A percentile compares a stretch with the other conserved stretches of the same genome.
Evolutionary conservation across 768 basidiomycete species (phyloP).

Genomic region (Chalciporus chontae): DNA sequence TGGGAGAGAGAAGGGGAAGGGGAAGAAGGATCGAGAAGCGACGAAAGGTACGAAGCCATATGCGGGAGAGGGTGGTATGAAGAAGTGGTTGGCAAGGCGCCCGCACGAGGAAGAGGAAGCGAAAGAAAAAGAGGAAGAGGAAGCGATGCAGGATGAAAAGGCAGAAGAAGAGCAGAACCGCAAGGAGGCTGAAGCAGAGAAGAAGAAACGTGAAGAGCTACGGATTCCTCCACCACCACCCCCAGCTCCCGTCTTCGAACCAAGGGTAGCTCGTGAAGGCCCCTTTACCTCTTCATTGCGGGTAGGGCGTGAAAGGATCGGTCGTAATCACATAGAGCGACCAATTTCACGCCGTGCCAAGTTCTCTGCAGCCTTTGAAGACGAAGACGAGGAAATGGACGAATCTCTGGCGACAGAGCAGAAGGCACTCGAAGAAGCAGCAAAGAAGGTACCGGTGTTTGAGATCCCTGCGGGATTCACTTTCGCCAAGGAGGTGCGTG

Average conservation of each 20-base stretch:
- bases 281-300: slow-evolving; percentile 50
- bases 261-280: slow-evolving; percentile 16
- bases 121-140: slow-evolving; percentile 31
- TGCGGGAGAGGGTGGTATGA: slow-evolving; percentile 75
- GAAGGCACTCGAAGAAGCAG: slow-evolving; percentile 50
- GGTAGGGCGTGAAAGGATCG: slow-evolving; percentile 57
- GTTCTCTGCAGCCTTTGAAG: slow-evolving; percentile 65
- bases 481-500: slow-evolving; percentile 59
- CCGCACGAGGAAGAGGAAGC: slow-evolving; percentile 55
- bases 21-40: slow-evolving; percentile 30
- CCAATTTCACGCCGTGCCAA: slow-evolving; percentile 48
- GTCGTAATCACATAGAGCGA: slow-evolving; percentile 59
- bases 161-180: slow-evolving; percentile 25
- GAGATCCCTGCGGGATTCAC: slow-evolving; percentile 61
- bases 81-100: slow-evolving; percentile 65
- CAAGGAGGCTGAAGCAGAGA: slow-evolving; percentile 18
- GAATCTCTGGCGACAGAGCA: slow-evolving; percentile 42
- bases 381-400: slow-evolving; percentile 43
- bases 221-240: slow-evolving; percentile 13
- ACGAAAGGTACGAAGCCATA: slow-evolving; percentile 69
- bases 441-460: slow-evolving; percentile 53
- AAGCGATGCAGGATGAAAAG: slow-evolving; percentile 34
- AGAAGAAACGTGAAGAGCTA: slow-evolving; percentile 16
- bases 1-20: slow-evolving; percentile 36
- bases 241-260: slow-evolving; percentile 19